Conservation (phyloP, 352 stramenopile species). For the Phytophthora fragariaefolia region DNA sequence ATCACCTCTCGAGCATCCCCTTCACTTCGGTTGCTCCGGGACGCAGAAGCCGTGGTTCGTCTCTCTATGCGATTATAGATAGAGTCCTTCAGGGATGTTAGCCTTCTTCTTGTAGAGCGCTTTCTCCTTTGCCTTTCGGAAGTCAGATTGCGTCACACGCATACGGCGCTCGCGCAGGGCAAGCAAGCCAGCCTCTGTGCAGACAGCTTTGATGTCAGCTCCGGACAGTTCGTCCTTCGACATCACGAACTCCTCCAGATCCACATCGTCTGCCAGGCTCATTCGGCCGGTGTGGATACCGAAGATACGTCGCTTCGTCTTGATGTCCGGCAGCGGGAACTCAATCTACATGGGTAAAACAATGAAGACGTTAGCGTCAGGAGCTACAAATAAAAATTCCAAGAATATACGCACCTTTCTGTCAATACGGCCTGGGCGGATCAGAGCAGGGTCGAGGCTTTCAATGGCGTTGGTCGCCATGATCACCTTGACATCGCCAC, state of each 20-base stretch:
- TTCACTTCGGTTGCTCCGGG: constrained; percentile 9
- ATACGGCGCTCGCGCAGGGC: constrained; percentile 99
- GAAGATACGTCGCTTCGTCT: constrained; percentile 99
- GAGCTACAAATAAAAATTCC: neutral
- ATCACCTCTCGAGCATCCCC: constrained; percentile 2
- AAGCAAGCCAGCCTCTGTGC: constrained; percentile 99
- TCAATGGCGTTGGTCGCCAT: constrained; percentile 99
- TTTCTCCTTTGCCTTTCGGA: constrained; percentile 99
- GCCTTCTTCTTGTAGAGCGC: constrained; percentile 99
- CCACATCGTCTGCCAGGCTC: constrained; percentile 98
- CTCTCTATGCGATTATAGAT: constrained; percentile 90
- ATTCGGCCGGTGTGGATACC: constrained; percentile 99
- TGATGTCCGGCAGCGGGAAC: constrained; percentile 99
- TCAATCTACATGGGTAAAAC: constrained; percentile 92
- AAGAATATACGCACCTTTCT: constrained; percentile 87
- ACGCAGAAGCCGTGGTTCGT: constrained; percentile 18
- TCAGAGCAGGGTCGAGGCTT: constrained; percentile 98
- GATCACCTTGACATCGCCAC: constrained; percentile 99
- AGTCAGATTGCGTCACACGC: constrained; percentile 99
- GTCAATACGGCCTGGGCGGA: constrained; percentile 99
- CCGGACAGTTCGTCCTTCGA: constrained; percentile 99
- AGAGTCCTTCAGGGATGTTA: constrained; percentile 99
- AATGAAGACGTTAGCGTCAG: constrained; percentile 15
- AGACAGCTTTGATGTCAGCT: constrained; percentile 99
- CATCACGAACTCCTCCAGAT: constrained; percentile 99